A percentile compares a stretch with the other conserved stretches of the same genome.
Evolutionary conservation across 2,329 filamentous ascomycete species (phyloP).

Genomic region (Pyrenophora tritici-repentis): DNA sequence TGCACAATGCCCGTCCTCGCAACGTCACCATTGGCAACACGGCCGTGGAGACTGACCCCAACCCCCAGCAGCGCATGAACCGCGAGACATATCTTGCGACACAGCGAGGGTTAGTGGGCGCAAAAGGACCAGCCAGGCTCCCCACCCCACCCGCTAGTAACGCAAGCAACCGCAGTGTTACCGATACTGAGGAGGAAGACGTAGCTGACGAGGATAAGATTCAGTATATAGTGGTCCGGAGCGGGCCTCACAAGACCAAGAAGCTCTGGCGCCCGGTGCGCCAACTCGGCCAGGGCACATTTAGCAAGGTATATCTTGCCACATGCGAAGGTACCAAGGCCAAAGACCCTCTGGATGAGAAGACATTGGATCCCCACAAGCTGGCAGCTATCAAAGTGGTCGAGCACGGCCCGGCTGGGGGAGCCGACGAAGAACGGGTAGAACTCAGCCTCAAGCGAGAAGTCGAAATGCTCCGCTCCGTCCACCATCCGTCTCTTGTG

Average conservation of each 20-base stretch:
- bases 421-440: constrained; percentile 88
- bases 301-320: constrained; percentile 90
- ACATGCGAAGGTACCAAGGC: constrained; percentile 69
- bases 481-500: constrained; percentile 87
- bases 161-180: constrained; percentile 63
- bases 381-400: constrained; percentile 95
- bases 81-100: constrained; percentile 82
- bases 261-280: constrained; percentile 83
- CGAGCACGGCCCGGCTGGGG: constrained; percentile 90
- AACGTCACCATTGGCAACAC: constrained; percentile 68
- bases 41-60: constrained; percentile 53
- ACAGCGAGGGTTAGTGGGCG: constrained; percentile 72
- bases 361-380: constrained; percentile 68
- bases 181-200: constrained; percentile 60
- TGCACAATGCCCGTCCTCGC: constrained; percentile 68
- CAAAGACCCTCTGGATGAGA: constrained; percentile 52
- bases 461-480: constrained; percentile 86
- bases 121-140: constrained; percentile 50
- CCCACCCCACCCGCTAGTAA: constrained; percentile 80
- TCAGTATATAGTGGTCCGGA: constrained; percentile 54
- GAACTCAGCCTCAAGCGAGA: constrained; percentile 94
- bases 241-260: constrained; percentile 68
- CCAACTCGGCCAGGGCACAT: constrained; percentile 87
- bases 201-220: constrained; percentile 50
- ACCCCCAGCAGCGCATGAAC: constrained; percentile 62